A percentile compares a stretch with the other conserved stretches of the same genome.
Conservation (phyloP, 2,329 filamentous ascomycete genomes). For the Penicillium rolfsii region DNA sequence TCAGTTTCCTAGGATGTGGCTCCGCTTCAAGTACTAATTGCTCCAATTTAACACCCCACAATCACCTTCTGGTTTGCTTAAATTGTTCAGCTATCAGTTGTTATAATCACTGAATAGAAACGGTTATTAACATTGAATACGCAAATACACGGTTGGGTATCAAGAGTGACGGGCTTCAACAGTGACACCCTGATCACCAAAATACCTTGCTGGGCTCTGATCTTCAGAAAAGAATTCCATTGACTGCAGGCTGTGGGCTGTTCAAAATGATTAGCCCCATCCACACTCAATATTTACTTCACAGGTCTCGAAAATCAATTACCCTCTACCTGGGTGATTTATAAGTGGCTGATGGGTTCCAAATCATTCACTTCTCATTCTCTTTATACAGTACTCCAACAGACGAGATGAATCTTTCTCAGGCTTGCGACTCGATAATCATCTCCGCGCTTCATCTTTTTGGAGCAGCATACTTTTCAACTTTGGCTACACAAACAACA, state of each 20-base stretch:
- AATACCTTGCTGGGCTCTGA: not conserved
- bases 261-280: not conserved
- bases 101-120: not conserved
- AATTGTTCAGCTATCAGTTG: not conserved
- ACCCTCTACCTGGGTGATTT: not conserved
- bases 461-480: no score
- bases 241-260: not conserved
- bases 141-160: not conserved
- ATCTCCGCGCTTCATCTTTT: no score
- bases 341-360: not conserved
- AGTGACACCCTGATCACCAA: not conserved
- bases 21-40: not conserved
- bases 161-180: not conserved
- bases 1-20: not conserved
- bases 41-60: not conserved
- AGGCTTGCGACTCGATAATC: not conserved
- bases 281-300: not conserved
- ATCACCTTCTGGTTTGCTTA: not conserved
- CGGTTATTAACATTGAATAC: not conserved
- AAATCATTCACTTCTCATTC: not conserved
- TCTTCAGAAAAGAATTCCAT: not conserved
- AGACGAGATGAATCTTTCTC: not conserved
- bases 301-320: not conserved
- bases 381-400: not conserved
- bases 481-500: no score